Evolutionary conservation across 441 rosid species (phyloP), one percentile per base, ranked within the genome.

Genomic region (Iberis amara): DNA sequence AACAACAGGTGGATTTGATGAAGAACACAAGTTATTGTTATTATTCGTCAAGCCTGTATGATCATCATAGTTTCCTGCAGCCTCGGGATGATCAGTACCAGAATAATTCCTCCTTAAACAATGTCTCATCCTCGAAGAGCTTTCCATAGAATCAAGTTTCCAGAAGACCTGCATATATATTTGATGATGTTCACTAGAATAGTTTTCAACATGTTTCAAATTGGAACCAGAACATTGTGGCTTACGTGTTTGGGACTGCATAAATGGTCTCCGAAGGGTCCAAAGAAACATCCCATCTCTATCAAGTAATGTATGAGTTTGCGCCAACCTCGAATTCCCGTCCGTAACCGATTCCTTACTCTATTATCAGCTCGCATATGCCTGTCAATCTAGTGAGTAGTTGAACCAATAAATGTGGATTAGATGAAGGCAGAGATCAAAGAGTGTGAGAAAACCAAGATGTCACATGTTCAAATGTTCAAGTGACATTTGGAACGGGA

Each of bases 71-170:
- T 79, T 73, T 57, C 84, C 87, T 66, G 86, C 87, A 68, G 86
- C 79, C 64, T 82, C 94, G 59, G 65, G 68, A 79, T 90, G 96
- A 79, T 84, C 80, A 47, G 76, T 73, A 49, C 89, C 92, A 40
- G 45, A 42, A 56, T 90, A 87, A 33, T 83, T 71, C 73, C 84
- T 73, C 65, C 85, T 82, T 70, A 90, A 68, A 66, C 80, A 81
- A 57, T 49, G 71, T 67, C 98, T 81, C 95, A 87, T 85, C 77
- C 98, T 81, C 43, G 89, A 81, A 68, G 95, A 82, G 77, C 75
- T 85, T 75, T 90, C 98, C 83, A 77, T 78, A 48, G 79, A 76
- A 73, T 90, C 95, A 35, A 85, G 75, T 86, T 90, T 85, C 95
- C 96, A 90, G 68, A 81, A 87, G 46, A 87, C 64, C 97, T 90